These are phyloP conservation scores for Petunia axillaris DNA, from an alignment of 257 asterid genomes.

Conservation along the genomic window DNA sequence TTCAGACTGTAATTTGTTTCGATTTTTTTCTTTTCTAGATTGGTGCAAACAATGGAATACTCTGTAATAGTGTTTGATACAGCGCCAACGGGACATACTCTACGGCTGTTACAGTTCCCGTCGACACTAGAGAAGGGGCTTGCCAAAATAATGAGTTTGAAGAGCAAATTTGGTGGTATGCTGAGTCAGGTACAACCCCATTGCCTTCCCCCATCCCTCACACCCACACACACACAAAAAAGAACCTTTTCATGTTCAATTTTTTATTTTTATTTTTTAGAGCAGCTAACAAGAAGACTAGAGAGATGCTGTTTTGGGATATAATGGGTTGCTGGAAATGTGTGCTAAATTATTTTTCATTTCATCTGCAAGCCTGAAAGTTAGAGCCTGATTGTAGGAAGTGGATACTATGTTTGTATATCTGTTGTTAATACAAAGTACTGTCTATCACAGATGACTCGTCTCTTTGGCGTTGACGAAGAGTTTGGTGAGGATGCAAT, in stretches of 20 bases:
- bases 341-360: background rate
- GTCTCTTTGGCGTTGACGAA: constrained; percentile 73
- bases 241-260: background rate
- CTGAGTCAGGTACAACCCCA: constrained; percentile 65
- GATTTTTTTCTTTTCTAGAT: constrained; percentile 47
- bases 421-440: background rate
- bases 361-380: background rate
- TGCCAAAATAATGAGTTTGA: constrained; percentile 84
- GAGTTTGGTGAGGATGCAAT: constrained; percentile 88
- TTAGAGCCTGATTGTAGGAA: background rate
- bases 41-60: constrained; percentile 95
- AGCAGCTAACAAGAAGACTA: background rate
- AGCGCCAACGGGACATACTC: constrained; percentile 99
- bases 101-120: constrained; percentile 92
- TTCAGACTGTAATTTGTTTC: background rate
- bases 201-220: background rate
- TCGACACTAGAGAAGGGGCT: constrained; percentile 93
- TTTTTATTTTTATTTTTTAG: background rate
- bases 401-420: background rate
- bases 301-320: background rate
- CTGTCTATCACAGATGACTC: constrained; percentile 68
- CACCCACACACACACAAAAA: background rate
- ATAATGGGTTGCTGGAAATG: background rate
- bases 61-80: constrained; percentile 95
- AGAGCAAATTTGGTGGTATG: constrained; percentile 89